Evolutionary conservation across 257 asterid species (phyloP).

Genomic region (Schizonepeta tenuifolia): DNA sequence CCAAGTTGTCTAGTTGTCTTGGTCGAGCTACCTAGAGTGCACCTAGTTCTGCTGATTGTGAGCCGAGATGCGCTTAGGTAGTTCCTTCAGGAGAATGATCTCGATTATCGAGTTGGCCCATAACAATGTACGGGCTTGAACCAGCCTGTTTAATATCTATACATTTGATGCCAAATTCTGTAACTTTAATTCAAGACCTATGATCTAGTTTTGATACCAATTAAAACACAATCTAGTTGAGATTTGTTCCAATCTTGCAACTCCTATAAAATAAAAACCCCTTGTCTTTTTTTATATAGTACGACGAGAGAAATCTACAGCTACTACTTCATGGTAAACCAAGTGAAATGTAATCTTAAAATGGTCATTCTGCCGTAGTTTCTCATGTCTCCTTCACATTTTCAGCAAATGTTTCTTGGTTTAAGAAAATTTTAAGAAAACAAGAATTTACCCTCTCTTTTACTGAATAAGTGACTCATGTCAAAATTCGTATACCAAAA

Average conservation of each 20-base stretch:
- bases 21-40: too few species aligned
- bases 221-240: neutral
- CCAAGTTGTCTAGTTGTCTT: neutral
- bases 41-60: neutral
- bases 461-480: too few species aligned
- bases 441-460: too few species aligned
- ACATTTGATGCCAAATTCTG: too few species aligned
- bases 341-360: neutral
- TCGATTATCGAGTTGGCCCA: neutral
- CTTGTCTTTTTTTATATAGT: too few species aligned
- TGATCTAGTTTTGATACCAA: neutral
- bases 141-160: neutral
- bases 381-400: neutral
- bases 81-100: neutral
- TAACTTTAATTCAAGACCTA: too few species aligned
- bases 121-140: neutral
- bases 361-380: neutral
- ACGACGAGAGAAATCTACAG: too few species aligned
- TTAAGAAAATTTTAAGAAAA: neutral
- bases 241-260: neutral
- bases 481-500: too few species aligned
- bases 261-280: too few species aligned
- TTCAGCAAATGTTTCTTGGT: neutral
- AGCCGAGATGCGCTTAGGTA: conserved; percentile 1
- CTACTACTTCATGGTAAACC: too few species aligned